Evolutionary conservation across 257 asterid genomes (phyloP).

Genomic region (Solanum pennellii): DNA sequence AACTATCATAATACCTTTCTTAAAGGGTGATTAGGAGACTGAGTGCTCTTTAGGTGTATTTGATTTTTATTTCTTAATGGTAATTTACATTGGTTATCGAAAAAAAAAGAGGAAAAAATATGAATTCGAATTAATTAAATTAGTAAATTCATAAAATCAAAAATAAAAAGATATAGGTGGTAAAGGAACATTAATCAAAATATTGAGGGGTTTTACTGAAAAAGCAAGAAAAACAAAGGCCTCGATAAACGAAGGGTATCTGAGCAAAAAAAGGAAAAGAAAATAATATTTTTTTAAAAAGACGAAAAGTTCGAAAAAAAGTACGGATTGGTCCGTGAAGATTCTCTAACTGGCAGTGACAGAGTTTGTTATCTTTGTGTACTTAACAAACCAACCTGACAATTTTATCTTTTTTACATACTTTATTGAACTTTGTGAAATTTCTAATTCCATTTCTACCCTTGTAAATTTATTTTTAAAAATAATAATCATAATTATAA

Average conservation of each 20-base stretch:
- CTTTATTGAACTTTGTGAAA: neutral
- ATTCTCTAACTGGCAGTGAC: conserved; percentile 14
- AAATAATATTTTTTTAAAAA: neutral
- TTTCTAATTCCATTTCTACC: neutral
- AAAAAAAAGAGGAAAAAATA: too few relatives aligned
- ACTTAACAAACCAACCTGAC: conserved; percentile 20
- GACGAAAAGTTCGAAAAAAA: conserved; percentile 2
- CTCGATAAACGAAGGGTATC: conserved; percentile 8
- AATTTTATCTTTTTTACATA: neutral
- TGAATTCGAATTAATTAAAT: neutral
- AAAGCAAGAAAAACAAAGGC: neutral
- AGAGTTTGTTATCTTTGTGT: conserved; percentile 23
- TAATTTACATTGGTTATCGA: too few relatives aligned
- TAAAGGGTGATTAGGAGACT: too few relatives aligned
- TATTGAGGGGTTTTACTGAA: neutral
- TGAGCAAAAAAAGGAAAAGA: neutral
- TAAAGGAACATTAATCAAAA: neutral
- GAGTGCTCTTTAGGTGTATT: too few relatives aligned
- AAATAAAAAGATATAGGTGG: neutral
- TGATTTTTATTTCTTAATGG: too few relatives aligned
- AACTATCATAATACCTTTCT: too few relatives aligned
- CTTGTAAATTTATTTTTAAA: neutral
- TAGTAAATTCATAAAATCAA: too few relatives aligned
- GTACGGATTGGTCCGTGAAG: conserved; percentile 17
- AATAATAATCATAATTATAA: neutral